Base-by-base conservation (phyloP, 257 asterid species). In the Nicotiana knightiana region DNA sequence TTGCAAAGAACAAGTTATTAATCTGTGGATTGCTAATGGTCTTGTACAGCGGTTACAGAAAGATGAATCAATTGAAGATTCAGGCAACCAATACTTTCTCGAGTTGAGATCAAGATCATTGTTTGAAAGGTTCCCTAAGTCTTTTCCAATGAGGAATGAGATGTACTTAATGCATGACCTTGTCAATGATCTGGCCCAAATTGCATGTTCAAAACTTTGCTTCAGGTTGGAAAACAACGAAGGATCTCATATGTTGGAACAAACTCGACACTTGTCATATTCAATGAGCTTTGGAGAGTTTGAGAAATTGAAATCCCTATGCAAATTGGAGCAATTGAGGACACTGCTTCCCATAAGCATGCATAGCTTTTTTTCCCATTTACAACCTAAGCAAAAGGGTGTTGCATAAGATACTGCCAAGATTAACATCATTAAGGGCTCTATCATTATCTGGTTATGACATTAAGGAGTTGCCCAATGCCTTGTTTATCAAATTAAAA, bases 21-120 rank as follows among this genome's bases (percentile, higher is more conserved):
- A 21, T 2, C 1, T 84, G 2, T 84, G 86, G 86, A 59, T 67
- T 32, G 81, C 81, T 0, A 80, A 84, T 46, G 83, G 64, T 77
- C 80, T 84, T 0, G 12, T 39, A 39, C n/a, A 2, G 0, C 4
- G 11, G 54, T 2, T 4, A 10, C 9, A 17, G 43, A 35, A 35
- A 35, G 43, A 35, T 35, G 43, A 35, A 35, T 35, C 43, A 5
- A 35, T 35, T 5, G 43, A 35, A 35, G 43, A 35, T 26, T 24
- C 12, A 12, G 76, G 81, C 1, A 59, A 59, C 17, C 43, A 73
- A 17, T 48, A n/a, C 80, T 82, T 73, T 26, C 2, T 13, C 0
- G 81, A 82, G 57, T 21, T 82, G 16, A 75, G 76, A 2, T 63
- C 16, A 33, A 46, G 81, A 61, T 61, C 85, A 6, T 28, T 82